These are phyloP conservation scores for Phaeotremella skinneri DNA, from an alignment of 768 basidiomycete species.

Conservation along the genomic window DNA sequence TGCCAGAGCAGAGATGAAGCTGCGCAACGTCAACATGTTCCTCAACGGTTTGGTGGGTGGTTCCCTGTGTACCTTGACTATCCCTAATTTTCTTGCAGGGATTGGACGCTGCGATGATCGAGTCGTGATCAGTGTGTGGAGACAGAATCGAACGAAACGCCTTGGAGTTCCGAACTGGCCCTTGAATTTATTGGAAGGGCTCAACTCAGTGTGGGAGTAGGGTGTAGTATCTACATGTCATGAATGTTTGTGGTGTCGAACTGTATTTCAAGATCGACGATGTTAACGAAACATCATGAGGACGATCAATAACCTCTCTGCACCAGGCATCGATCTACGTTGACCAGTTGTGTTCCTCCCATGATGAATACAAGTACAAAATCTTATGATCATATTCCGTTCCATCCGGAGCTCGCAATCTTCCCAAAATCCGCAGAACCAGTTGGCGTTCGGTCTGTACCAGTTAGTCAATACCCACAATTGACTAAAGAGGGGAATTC, in stretches of 20 bases:
- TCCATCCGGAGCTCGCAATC: not conserved
- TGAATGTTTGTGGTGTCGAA: not conserved
- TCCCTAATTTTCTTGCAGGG: constrained; percentile 17
- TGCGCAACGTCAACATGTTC: constrained; percentile 85
- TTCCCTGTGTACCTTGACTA: not conserved
- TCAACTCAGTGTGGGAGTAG: too few relatives aligned
- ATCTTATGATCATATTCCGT: not conserved
- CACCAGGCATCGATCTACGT: too few relatives aligned
- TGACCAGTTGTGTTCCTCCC: too few relatives aligned
- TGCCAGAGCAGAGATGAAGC: constrained; percentile 70
- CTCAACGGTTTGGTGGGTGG: constrained; percentile 51
- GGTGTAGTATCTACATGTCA: not conserved
- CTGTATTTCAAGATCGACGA: not conserved
- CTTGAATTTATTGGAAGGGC: not conserved
- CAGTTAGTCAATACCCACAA: too few relatives aligned
- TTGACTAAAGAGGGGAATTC: too few relatives aligned
- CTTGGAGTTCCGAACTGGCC: not conserved
- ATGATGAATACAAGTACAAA: too few relatives aligned
- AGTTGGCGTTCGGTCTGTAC: not conserved
- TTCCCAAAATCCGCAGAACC: not conserved
- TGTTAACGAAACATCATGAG: not conserved
- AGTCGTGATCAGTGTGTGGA: constrained; percentile 5
- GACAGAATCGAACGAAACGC: not conserved
- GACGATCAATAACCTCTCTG: not conserved
- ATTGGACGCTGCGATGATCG: constrained; percentile 30